Evolutionary conservation across 306 rosid species (phyloP), one percentile per base, ranked within the genome.

Genomic region (Astragalus glycyphyllos): DNA sequence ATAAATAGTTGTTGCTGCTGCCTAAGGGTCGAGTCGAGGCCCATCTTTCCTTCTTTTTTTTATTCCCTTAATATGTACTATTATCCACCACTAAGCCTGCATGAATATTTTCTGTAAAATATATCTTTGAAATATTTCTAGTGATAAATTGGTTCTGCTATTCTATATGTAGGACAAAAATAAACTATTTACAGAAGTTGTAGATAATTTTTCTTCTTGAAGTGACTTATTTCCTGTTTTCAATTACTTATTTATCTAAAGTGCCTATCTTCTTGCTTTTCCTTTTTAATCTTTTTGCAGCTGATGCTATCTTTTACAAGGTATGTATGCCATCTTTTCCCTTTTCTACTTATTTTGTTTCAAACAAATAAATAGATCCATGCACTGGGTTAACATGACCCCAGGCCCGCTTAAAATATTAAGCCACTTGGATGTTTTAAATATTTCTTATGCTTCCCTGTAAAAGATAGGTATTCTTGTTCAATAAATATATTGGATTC

Each of bases 281-380:
- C 49, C 59, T n/a, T 65, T 11, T 77, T 58, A 38, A 23, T 40
- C 20, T 69, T 68, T 82, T 84, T 77, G 85, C 95, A 87, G 99
- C 62, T 44, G 92, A 87, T 67, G 69, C 80, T 44, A 74, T 87
- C 82, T 91, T 84, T 81, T 91, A 74, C 76, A 87, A 87, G 99
- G 99, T 94, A 34, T 16, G 83, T 32, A 77, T 42, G 14, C 47
- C 17, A 44, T 65, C 54, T 20, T 74, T 58, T 51, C 5, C 16
- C 3, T 51, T 7, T 14, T 7, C 4, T 34, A 68, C 68, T 67
- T 34, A 16, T 53, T 53, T 58, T 57, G 42, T 70, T 45, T 64
- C 67, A 44, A 61, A 14, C 54, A 49, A 62, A 42, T 54, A 23
- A 60, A 26, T 16, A 37, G 29, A 49, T 73, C 23, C 32, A 17